Evolutionary conservation across 2,329 filamentous ascomycete species (phyloP).

Genomic region (Clarireedia homoeocarpa): DNA sequence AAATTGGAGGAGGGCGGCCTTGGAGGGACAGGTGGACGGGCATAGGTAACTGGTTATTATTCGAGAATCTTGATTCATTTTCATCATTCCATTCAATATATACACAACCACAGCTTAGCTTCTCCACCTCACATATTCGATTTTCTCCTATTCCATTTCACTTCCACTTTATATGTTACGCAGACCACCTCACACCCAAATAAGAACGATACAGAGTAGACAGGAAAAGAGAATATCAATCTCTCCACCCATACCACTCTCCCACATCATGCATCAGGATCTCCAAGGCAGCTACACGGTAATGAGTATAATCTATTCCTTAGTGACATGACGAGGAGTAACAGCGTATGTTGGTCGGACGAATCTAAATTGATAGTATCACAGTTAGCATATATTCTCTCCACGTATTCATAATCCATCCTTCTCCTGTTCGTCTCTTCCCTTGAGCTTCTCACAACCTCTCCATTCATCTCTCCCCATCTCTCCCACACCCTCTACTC

Average conservation of each 20-base stretch:
- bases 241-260: too few species aligned
- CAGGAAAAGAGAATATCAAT: too few species aligned
- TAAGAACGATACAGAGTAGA: neutral
- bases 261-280: too few species aligned
- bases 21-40: too few species aligned
- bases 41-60: too few species aligned
- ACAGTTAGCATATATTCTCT: neutral
- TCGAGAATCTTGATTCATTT: neutral
- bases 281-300: too few species aligned
- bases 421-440: slow-evolving; percentile 8
- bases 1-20: too few species aligned
- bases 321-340: slow-evolving; percentile 43
- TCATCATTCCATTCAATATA: neutral
- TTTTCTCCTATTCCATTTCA: neutral
- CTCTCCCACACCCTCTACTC: neutral
- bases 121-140: neutral
- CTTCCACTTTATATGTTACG: neutral
- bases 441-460: neutral
- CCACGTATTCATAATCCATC: neutral
- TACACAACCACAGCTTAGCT: neutral
- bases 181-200: neutral
- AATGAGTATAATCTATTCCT: slow-evolving; percentile 13
- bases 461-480: slow-evolving; percentile 8
- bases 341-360: slow-evolving; percentile 74
- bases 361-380: slow-evolving; percentile 44